Base-by-base conservation (phyloP, 805 yeast genomes). In the Zygoascus biomembranicola region DNA sequence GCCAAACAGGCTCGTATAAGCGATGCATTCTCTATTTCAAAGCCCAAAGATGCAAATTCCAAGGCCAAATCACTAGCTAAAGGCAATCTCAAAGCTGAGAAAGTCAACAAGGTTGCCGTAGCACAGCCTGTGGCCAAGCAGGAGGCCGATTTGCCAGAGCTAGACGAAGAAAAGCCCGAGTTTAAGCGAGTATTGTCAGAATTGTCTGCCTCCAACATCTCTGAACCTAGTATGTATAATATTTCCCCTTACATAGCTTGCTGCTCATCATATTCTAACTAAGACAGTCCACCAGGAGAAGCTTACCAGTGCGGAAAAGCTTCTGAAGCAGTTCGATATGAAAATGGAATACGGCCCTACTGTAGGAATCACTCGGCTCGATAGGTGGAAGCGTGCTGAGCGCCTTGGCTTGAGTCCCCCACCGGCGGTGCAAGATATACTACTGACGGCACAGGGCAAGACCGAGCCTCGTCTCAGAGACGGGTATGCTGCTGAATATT, bases 331-430 rank as follows among this genome's bases (percentile, higher is more conserved):
- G 16, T 72, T 72, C 53, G 76, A 72, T 46, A 49, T 69, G 50
- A 58, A 60, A 2, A 43, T 63, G 1, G 58, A 56, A 18, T 72
- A 63, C 52, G 76, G 76, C 1, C 76, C 76, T 1, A 59, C 65
- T n/a, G 64, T 62, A 8, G 76, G 77, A 1, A 51, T 72, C 44
- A 60, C 70, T 1, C 55, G 76, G 28, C 53, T 72, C 18, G 63
- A 69, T 39, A 60, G 76, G 19, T 72, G 74, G 73, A 46, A 66
- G 5, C 57, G 76, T 26, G 76, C 76, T 1, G 53, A 60, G 8
- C 57, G 55, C 43, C 57, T 72, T 49, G 72, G 73, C 2, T 59
- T 66, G 32, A 53, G 61, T 8, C 76, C 76, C 2, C 77, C 76
- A 5, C 42, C 19, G 2, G 56, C 61, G 2, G 64, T 72, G 2